Evolutionary conservation across 345 rosid genomes (phyloP).

Genomic region (Salix arbutifolia): DNA sequence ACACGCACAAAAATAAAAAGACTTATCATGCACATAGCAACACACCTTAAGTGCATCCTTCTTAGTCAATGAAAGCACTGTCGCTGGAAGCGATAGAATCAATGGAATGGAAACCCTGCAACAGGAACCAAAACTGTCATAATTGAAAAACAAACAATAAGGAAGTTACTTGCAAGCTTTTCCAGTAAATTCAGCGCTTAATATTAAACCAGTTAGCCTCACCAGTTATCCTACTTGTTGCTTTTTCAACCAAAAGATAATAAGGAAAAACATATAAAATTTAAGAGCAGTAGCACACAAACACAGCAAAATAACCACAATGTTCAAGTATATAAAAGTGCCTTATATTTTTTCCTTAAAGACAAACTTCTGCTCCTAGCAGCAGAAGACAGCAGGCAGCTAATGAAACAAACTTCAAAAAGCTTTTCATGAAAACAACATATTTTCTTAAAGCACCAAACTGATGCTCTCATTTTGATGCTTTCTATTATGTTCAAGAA

Average conservation of each 20-base stretch:
- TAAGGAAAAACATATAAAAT: background rate
- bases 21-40: background rate
- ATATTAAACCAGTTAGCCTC: background rate
- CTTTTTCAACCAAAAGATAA: background rate
- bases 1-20: background rate
- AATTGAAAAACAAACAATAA: background rate
- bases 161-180: background rate
- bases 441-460: background rate
- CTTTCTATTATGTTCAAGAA: background rate
- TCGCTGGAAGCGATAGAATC: slow-evolving; percentile 75
- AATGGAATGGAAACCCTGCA: slow-evolving; percentile 79
- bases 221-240: background rate
- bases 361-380: background rate
- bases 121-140: slow-evolving; percentile 12
- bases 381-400: background rate
- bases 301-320: background rate
- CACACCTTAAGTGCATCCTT: slow-evolving; percentile 67
- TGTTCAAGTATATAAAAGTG: background rate
- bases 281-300: background rate
- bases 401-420: background rate
- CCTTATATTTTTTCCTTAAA: background rate
- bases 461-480: background rate
- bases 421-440: background rate
- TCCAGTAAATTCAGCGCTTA: background rate
- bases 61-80: slow-evolving; percentile 76